Evolutionary conservation across 2,329 filamentous ascomycete species (phyloP), one percentile per base, ranked within the genome.

Genomic region (Cercospora zeae-maydis): DNA sequence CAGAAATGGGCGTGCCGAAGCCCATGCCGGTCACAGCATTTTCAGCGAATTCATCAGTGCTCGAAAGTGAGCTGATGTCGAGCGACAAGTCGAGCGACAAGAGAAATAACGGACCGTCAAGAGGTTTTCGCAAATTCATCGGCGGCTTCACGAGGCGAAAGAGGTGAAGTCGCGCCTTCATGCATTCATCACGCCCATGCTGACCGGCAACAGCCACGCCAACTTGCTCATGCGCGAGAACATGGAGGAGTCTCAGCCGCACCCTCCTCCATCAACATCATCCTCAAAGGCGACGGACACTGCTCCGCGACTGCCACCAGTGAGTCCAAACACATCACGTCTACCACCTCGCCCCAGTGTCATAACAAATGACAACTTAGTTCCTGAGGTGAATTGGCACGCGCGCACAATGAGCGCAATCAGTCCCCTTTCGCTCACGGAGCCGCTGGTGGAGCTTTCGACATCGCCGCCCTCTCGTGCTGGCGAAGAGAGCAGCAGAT

Each of bases 121-220:
- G 59, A 57, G 71, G 73, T 2, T 63, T 74, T 49, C 71, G 67
- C 55, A 74, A 74, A 65, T 61, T 74, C 27, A 72, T 74, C 49
- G 67, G 66, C 27, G 64, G 59, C 10, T 64, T 66, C 31, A 62
- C 69, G 27, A 62, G 67, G 52, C 61, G 69, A 34, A 74, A 73
- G 63, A 73, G 71, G 71, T 71, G 52, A 31, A 61, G 69, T 61
- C 11, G 21, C 13, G 1, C 6, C 9, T 16, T 9, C 16, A 45
- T n/a, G 27, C 42, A n/a, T 14, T 34, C 14, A 30, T 19, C 47
- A 36, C 6, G 21, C 14, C 21, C 30, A 34, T 60, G 47, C 61
- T 67, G 52, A 66, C 59, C 21, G 30, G 19, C 34, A 47, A 21
- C 56, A 65, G 58, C 49, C 65, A 54, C 39, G 49, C 58, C 47